Evolutionary conservation across 176 grass and related monocot genomes (phyloP), one percentile per base, ranked within the genome.

Genomic region (Pharus latifolius): DNA sequence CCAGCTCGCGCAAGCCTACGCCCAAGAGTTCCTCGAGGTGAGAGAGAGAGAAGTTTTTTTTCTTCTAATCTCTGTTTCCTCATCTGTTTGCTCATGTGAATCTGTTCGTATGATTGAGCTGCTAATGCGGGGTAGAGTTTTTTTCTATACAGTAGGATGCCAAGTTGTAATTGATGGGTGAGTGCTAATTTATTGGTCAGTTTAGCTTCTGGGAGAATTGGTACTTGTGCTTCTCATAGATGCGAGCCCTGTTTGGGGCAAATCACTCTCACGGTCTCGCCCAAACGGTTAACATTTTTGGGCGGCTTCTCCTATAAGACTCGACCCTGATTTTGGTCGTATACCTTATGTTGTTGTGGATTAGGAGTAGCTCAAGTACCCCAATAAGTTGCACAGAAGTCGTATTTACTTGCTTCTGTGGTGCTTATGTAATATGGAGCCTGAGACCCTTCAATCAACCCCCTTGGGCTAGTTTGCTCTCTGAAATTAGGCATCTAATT

Each of bases 11-110:
- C 75, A 86, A 57, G 79, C 83, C 29, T 85, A 85, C 68, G 67
- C 87, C 33, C 78, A 85, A 57, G 88, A 86, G 51, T 70, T 86
- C 50, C 64, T 91, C 18, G 83, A 91, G 83, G 88, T 83, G 52
- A 52, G 2, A 50, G n/a, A n/a, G n/a, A n/a, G n/a, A n/a, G n/a
- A n/a, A n/a, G n/a, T n/a, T n/a, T n/a, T 41, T 14, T 17, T 29
- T 56, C 17, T 44, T 35, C 12, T 8, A 19, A 35, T 62, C 40
- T 32, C 3, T 8, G 34, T 10, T n/a, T 2, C 18, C 17, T 31
- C 50, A n/a, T 15, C 46, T 3, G 17, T 17, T 49, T 52, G 44
- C 48, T n/a, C 6, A 13, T 18, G 29, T 52, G 66, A 35, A 46
- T 63, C 22, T 19, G 46, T 28, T n/a, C n/a, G n/a, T n/a, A n/a